These are phyloP conservation scores for Talaromyces albobiverticillius DNA, from an alignment of 2,329 filamentous ascomycete genomes.

Conservation along the genomic window DNA sequence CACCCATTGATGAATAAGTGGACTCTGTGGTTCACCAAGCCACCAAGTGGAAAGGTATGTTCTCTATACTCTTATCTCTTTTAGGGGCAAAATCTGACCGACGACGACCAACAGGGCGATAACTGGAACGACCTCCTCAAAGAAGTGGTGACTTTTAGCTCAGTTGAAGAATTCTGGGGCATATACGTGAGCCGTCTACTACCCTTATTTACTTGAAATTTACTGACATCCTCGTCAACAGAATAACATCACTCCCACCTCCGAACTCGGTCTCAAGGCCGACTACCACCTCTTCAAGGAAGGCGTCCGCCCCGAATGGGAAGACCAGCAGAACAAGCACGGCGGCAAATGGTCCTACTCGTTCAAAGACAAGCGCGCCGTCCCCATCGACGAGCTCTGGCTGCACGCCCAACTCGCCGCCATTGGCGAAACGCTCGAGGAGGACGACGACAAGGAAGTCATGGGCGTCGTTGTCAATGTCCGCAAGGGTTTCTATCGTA, in stretches of 20 bases:
- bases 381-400: slow-evolving; percentile 95
- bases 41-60: slow-evolving; percentile 85
- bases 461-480: slow-evolving; percentile 99
- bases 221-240: slow-evolving; percentile 38
- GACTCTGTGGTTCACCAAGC: slow-evolving; percentile 99
- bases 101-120: slow-evolving; percentile 65
- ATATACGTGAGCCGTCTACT: slow-evolving; percentile 73
- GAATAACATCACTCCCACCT: slow-evolving; percentile 98
- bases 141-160: slow-evolving; percentile 98
- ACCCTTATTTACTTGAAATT: background rate
- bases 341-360: slow-evolving; percentile 98
- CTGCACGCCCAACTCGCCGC: slow-evolving; percentile 94
- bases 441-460: slow-evolving; percentile 88
- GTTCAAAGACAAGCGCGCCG: slow-evolving; percentile 90
- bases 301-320: slow-evolving; percentile 96
- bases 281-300: slow-evolving; percentile 99
- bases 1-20: slow-evolving; percentile 96
- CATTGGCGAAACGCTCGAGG: slow-evolving; percentile 96
- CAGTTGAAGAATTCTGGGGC: slow-evolving; percentile 99
- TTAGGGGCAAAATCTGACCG: slow-evolving; percentile 17
- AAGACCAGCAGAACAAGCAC: slow-evolving; percentile 97
- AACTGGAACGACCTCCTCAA: slow-evolving; percentile 99
- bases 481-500: slow-evolving; percentile 95
- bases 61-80: background rate
- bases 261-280: slow-evolving; percentile 93